Conservation (phyloP, 2,329 filamentous ascomycete genomes). For the Fusarium chuoi region DNA sequence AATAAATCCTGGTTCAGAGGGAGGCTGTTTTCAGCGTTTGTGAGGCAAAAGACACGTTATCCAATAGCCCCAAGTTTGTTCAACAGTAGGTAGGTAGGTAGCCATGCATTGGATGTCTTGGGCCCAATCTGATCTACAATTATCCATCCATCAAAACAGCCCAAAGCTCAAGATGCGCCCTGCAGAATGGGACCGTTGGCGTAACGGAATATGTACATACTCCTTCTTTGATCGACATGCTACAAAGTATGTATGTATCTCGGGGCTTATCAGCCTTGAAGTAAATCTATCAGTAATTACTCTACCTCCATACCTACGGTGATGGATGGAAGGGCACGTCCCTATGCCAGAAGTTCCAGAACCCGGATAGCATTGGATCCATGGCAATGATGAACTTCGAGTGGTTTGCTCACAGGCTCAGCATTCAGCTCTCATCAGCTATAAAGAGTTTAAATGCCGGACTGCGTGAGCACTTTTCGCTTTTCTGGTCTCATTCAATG, state of each 20-base stretch:
- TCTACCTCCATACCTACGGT: background rate
- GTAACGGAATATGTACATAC: background rate
- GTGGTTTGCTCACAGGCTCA: background rate
- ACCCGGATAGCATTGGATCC: background rate
- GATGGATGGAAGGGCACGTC: background rate
- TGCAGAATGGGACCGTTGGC: background rate
- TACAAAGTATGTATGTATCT: background rate
- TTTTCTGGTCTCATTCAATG: background rate
- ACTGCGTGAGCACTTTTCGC: background rate
- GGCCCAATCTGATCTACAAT: background rate
- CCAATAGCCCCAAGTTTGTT: background rate
- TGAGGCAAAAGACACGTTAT: background rate
- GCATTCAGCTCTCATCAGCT: background rate
- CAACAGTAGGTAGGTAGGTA: background rate
- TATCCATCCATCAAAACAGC: background rate
- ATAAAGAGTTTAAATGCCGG: background rate
- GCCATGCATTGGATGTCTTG: background rate
- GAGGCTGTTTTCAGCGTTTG: background rate
- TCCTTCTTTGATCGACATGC: background rate
- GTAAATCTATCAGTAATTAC: background rate
- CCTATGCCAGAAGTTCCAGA: background rate
- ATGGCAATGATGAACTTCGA: background rate
- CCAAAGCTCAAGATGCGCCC: background rate
- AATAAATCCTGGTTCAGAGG: conserved; percentile 6
- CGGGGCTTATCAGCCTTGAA: background rate